These are phyloP conservation scores for Sporisorium scitamineum DNA, from an alignment of 1,284 basidiomycete genomes.

Conservation along the genomic window DNA sequence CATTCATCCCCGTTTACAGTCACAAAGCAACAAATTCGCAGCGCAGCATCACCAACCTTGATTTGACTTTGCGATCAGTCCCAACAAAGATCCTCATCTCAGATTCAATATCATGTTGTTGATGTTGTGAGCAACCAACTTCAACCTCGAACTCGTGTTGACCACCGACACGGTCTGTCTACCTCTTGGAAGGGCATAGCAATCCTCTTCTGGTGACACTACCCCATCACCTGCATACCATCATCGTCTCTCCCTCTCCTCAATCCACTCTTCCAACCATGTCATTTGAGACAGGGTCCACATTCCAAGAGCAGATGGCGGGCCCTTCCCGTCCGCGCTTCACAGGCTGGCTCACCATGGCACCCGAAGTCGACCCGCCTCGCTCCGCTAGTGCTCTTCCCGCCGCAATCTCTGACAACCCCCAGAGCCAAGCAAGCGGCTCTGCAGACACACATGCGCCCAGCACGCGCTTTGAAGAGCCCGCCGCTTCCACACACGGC, in stretches of 20 bases:
- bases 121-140: neutral
- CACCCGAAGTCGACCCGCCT: conserved; percentile 43
- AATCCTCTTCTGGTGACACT: too few relatives aligned
- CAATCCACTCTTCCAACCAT: conserved; percentile 11
- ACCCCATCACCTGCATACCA: neutral
- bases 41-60: neutral
- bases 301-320: conserved; percentile 42
- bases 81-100: neutral
- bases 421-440: conserved; percentile 9
- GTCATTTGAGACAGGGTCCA: conserved; percentile 20
- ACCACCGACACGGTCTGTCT: neutral
- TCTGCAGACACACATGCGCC: conserved; percentile 5
- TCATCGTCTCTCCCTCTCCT: neutral
- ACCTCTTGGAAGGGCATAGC: neutral
- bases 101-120: neutral
- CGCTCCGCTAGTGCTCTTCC: conserved; percentile 5
- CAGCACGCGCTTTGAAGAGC: conserved; percentile 9
- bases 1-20: neutral
- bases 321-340: conserved; percentile 45
- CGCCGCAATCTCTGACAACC: neutral
- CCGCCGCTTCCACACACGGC: conserved; percentile 31
- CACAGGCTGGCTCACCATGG: conserved; percentile 62
- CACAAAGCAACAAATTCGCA: neutral
- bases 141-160: neutral
- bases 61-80: neutral